Base-by-base conservation (phyloP, 2,329 filamentous ascomycete genomes). In the Hypocreales sp. region DNA sequence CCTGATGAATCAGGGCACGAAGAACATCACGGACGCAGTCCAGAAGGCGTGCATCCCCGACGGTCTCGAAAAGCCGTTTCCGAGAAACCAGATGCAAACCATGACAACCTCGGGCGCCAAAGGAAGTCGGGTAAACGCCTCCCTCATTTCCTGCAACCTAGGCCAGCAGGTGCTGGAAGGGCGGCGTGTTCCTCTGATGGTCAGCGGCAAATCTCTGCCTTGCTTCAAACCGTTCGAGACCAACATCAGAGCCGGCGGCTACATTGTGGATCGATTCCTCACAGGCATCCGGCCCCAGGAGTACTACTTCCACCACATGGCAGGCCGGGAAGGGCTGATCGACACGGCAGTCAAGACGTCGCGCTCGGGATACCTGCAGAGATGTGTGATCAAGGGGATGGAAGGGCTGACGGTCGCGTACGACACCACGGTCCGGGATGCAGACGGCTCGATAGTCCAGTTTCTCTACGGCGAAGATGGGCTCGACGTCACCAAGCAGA, bases 301-400 rank as follows among this genome's bases (percentile, higher is more conserved):
- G 50, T 98, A 94, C 53, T 98, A 87, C 52, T 98, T 98, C 63
- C 90, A 98, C 68, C 84, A 92, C 53, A 98, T 98, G 92, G 90
- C 87, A 46, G 92, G 92, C 42, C 74, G 90, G 58, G 92, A 98
- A 65, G 90, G 90, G 63, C 62, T 98, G 38, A 98, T 98, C 47
- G 90, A 98, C 67, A 98, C 90, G 13, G 90, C 90, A 37, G 90
- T 98, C 51, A 98, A 98, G 59, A 98, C 90, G 2, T 92, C 87
- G 8, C 78, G 90, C 46, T 95, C 90, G 16, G 92, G 90, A 34
- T 98, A 98, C 48, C 63, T 98, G 27, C 90, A 98, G 50, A 70
- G 92, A 47, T 98, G 90, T 65, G 67, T 98, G 35, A 92, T 98
- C 59, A 98, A 98, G 60, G 90, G 90, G 35, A 92, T 98, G 79